A percentile compares a stretch with the other conserved stretches of the same genome.
Conservation (phyloP, 1,139 yeast species). For the Candida freyschussii region DNA sequence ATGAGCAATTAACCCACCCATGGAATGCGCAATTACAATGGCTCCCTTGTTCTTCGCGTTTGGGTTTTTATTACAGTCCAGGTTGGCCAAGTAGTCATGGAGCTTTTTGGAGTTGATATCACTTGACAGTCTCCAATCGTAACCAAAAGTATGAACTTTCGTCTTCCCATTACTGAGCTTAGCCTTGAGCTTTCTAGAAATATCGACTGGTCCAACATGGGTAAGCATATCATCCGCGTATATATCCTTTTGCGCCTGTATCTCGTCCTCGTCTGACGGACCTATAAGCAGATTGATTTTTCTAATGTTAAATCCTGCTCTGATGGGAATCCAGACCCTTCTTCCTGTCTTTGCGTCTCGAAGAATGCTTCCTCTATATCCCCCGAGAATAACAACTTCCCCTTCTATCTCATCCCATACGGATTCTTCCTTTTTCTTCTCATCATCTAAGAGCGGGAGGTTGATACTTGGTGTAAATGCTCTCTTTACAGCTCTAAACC, state of each 20-base stretch:
- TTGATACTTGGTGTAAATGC: conserved; percentile 47
- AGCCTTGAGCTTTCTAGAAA: conserved; percentile 57
- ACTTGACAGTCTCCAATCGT: conserved; percentile 84
- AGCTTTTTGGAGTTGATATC: conserved; percentile 51
- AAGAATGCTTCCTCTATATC: conserved; percentile 81
- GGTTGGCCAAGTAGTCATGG: conserved; percentile 40
- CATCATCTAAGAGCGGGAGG: conserved; percentile 23
- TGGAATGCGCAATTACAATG: conserved; percentile 78
- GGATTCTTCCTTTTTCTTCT: conserved; percentile 28
- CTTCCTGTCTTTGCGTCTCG: conserved; percentile 60
- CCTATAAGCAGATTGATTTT: conserved; percentile 70
- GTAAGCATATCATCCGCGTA: conserved; percentile 75
- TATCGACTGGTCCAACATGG: conserved; percentile 85
- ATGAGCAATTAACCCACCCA: conserved; percentile 89
- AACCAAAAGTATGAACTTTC: conserved; percentile 70
- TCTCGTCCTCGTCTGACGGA: conserved; percentile 60
- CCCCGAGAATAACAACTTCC: conserved; percentile 76
- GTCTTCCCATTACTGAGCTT: conserved; percentile 58
- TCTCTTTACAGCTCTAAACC: conserved; percentile 64
- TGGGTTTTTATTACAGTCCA: conserved; percentile 32
- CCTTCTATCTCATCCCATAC: conserved; percentile 57
- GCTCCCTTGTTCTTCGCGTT: conserved; percentile 41
- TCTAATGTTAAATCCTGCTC: conserved; percentile 74
- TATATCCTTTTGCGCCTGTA: conserved; percentile 44
- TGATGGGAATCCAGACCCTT: conserved; percentile 81